These are phyloP conservation scores for Rhodotorula sphaerocarpa DNA, from an alignment of 768 basidiomycete species.

Conservation along the genomic window DNA sequence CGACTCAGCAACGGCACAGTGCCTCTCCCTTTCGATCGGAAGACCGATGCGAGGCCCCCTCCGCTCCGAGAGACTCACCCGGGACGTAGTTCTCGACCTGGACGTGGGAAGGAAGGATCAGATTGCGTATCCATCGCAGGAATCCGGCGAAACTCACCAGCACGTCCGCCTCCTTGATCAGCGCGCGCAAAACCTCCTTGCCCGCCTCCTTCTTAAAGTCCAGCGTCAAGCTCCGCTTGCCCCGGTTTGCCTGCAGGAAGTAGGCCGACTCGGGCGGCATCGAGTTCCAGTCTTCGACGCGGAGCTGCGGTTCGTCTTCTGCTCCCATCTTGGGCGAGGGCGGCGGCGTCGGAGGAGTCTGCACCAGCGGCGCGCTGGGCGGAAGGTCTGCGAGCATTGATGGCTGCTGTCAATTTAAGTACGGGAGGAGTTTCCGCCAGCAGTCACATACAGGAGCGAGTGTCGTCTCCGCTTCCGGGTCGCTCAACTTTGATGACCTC, in stretches of 20 bases:
- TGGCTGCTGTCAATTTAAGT: no score
- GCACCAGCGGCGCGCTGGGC: slow-evolving; percentile 45
- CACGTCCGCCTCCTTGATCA: slow-evolving; percentile 68
- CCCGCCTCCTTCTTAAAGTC: slow-evolving; percentile 77
- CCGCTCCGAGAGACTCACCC: not conserved
- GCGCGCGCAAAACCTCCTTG: slow-evolving; percentile 60
- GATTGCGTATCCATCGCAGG: not conserved
- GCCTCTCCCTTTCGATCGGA: no score
- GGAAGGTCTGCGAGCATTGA: slow-evolving; percentile 39
- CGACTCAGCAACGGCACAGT: no score
- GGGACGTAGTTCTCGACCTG: slow-evolving; percentile 37
- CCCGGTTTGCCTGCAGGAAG: slow-evolving; percentile 78
- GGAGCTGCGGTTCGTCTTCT: slow-evolving; percentile 50
- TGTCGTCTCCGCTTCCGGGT: slow-evolving; percentile 67
- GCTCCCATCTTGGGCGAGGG: slow-evolving; percentile 35
- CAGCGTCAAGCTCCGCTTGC: slow-evolving; percentile 79
- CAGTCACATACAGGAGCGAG: slow-evolving; percentile 48
- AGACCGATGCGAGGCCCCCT: no score
- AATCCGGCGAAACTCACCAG: slow-evolving; percentile 49
- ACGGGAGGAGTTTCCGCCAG: not conserved
- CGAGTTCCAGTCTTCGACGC: slow-evolving; percentile 46
- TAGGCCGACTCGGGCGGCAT: slow-evolving; percentile 87
- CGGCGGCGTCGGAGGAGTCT: slow-evolving; percentile 32
- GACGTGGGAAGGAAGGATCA: not conserved
- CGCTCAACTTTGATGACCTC: slow-evolving; percentile 92